Conservation (phyloP, 1,284 basidiomycete species). For the Ustilago loliicola region DNA sequence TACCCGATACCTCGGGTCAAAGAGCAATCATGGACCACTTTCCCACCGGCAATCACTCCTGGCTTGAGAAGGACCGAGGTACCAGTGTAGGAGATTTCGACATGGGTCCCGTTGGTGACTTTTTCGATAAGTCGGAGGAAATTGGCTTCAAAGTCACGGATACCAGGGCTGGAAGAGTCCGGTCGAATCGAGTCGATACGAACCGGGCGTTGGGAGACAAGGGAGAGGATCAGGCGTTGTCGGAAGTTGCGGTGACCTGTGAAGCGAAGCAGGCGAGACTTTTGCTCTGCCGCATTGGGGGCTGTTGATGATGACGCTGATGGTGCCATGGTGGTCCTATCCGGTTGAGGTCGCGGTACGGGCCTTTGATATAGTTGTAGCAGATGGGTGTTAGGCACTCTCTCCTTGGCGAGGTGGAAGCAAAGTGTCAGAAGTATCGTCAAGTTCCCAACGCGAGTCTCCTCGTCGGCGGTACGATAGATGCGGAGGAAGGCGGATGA, state of each 20-base stretch:
- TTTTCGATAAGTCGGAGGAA: slow-evolving; percentile 90
- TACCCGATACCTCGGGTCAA: slow-evolving; percentile 89
- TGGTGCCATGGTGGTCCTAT: slow-evolving; percentile 21
- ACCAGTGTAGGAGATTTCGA: slow-evolving; percentile 93
- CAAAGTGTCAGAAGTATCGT: background rate
- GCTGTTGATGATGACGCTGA: slow-evolving; percentile 21
- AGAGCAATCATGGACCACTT: slow-evolving; percentile 86
- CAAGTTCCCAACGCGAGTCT: background rate
- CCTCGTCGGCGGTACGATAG: background rate
- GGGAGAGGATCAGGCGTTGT: slow-evolving; percentile 85
- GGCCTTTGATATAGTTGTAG: background rate
- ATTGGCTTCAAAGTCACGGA: slow-evolving; percentile 94
- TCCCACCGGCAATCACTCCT: slow-evolving; percentile 88
- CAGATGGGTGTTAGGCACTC: background rate
- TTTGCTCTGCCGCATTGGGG: slow-evolving; percentile 20
- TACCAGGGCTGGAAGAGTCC: slow-evolving; percentile 92
- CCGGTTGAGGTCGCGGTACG: background rate
- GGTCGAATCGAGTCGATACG: slow-evolving; percentile 90
- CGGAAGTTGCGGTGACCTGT: slow-evolving; percentile 87
- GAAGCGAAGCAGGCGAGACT: slow-evolving; percentile 72
- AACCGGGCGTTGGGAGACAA: slow-evolving; percentile 88
- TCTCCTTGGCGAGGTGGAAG: no score
- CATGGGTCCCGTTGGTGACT: slow-evolving; percentile 91
- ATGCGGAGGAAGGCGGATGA: background rate
- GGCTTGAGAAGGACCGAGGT: slow-evolving; percentile 81